phyloP scores from a whole-genome alignment of 257 asterid species.

The Craterostigma plantagineum region DNA sequence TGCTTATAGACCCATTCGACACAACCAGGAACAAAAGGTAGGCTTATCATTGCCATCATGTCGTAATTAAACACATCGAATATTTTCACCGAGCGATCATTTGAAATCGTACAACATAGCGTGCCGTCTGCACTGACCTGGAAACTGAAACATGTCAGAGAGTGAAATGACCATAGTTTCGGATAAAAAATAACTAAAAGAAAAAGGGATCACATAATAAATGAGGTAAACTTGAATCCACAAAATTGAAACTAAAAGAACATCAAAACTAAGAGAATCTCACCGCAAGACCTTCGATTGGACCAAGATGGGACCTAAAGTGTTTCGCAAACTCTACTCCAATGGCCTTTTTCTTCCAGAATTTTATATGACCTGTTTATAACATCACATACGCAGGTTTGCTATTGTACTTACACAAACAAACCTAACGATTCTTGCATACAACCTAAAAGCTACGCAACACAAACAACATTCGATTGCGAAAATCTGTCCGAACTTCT shows the following conservation, averaged over 20 bases:
- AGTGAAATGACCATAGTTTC: not conserved
- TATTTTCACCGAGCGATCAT: conserved; percentile 81
- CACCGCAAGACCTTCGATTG: conserved; percentile 93
- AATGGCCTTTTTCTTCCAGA: conserved; percentile 77
- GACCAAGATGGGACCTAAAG: conserved; percentile 96
- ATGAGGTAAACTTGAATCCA: not conserved
- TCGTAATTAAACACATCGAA: conserved; percentile 94
- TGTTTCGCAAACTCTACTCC: conserved; percentile 97
- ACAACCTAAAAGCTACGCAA: not conserved
- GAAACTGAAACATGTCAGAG: conserved; percentile 5
- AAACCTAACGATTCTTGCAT: not conserved
- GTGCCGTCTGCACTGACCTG: conserved; percentile 93
- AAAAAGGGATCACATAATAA: not conserved
- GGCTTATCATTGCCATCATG: conserved; percentile 98
- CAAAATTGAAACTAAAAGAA: no score
- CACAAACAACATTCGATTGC: not conserved
- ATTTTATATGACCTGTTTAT: conserved; percentile 77
- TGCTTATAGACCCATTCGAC: conserved; percentile 86
- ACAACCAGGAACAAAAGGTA: conserved; percentile 80
- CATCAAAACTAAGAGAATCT: conserved; percentile 13
- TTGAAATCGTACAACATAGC: conserved; percentile 88
- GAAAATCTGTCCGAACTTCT: not conserved
- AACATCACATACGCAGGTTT: conserved; percentile 2
- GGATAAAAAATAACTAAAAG: not conserved
- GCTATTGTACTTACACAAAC: no score